Evolutionary conservation across 164 flowering plant species (phyloP).

Genomic region (Buxus sempervirens): DNA sequence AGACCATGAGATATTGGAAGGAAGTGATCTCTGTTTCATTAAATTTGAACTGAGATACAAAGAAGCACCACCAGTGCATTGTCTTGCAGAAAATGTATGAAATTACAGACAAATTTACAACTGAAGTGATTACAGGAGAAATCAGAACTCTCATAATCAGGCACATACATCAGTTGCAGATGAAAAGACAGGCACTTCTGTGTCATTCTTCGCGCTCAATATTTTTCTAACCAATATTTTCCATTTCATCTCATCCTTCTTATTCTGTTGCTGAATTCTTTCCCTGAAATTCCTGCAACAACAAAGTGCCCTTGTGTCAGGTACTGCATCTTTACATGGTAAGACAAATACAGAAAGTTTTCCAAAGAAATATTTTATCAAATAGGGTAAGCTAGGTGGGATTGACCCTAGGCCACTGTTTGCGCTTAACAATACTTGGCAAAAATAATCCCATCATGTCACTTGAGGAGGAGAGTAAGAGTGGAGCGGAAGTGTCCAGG

Average conservation of each 20-base stretch:
- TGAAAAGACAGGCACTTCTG: slow-evolving; percentile 39
- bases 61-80: slow-evolving; percentile 2
- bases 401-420: neutral
- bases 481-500: no score
- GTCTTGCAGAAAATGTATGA: slow-evolving; percentile 1
- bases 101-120: neutral
- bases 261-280: slow-evolving; percentile 47
- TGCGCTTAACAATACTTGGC: no score
- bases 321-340: neutral
- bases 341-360: neutral
- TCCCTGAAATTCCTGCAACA: slow-evolving; percentile 61
- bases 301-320: neutral
- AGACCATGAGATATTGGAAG: neutral
- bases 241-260: slow-evolving; percentile 81
- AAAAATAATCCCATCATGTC: no score
- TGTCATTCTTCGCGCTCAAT: slow-evolving; percentile 46
- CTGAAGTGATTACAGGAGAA: slow-evolving; percentile 4
- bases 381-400: neutral
- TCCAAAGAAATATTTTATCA: neutral
- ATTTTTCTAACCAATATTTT: slow-evolving; percentile 56
- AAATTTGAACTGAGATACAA: slow-evolving; percentile 1
- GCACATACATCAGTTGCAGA: slow-evolving; percentile 17
- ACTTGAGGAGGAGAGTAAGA: no score
- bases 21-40: slow-evolving; percentile 3
- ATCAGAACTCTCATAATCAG: neutral